Evolutionary conservation across 768 basidiomycete species (phyloP).

Genomic region (Lentinula edodes): DNA sequence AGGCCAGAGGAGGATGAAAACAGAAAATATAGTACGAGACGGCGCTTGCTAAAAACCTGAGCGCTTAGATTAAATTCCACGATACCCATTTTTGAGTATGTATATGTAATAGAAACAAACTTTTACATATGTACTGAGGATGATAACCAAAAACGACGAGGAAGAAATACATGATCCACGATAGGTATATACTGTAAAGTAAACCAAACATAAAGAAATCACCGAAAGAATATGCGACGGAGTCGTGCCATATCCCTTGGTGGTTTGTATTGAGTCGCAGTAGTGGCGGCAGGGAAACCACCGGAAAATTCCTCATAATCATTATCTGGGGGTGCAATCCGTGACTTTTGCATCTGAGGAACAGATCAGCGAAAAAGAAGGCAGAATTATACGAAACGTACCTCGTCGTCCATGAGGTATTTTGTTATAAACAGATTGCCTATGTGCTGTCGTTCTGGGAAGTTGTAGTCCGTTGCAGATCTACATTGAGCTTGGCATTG

Average conservation of each 20-base stretch:
- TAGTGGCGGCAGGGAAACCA: not conserved
- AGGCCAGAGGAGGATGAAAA: not conserved
- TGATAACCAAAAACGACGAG: not conserved
- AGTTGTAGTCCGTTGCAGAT: constrained; percentile 52
- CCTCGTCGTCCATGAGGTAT: constrained; percentile 67
- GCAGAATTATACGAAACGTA: constrained; percentile 21
- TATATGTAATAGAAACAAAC: not conserved
- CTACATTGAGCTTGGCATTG: constrained; percentile 77
- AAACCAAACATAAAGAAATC: not conserved
- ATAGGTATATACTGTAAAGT: constrained; percentile 2
- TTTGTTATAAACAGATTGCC: constrained; percentile 48
- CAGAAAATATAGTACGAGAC: not conserved
- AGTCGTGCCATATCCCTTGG: not conserved
- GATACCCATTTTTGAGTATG: too few relatives aligned
- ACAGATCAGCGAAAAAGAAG: not conserved
- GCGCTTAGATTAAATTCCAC: not conserved
- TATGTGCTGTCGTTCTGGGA: constrained; percentile 51
- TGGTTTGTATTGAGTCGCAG: not conserved
- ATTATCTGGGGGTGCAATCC: constrained; percentile 50
- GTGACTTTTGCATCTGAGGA: constrained; percentile 57
- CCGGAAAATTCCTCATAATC: constrained; percentile 23
- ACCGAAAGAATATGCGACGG: not conserved
- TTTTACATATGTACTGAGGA: not conserved
- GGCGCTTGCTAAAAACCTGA: not conserved
- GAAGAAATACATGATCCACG: not conserved